Conservation (phyloP, 371 early-diverging fungal species). For the Chytridiales sp. region DNA sequence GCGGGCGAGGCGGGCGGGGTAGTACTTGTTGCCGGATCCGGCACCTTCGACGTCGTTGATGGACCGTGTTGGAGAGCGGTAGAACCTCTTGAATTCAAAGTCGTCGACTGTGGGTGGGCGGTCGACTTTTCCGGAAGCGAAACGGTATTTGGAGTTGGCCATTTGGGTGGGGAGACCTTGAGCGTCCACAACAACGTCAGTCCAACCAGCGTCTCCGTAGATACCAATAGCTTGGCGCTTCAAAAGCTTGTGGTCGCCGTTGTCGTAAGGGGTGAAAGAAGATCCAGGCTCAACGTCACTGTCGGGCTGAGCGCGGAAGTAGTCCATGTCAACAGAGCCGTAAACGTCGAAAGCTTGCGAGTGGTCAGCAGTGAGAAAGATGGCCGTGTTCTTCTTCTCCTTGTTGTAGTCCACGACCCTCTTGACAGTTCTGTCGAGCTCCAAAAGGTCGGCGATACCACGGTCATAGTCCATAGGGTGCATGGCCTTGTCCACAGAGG, state of each 20-base stretch:
- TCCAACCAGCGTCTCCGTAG: constrained; percentile 67
- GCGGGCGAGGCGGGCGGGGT: constrained; percentile 9
- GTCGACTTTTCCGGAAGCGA: constrained; percentile 66
- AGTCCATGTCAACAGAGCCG: constrained; percentile 62
- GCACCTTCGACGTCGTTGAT: too few relatives aligned
- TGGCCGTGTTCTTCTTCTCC: constrained; percentile 54
- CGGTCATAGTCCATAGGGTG: constrained; percentile 73
- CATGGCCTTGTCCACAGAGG: constrained; percentile 70
- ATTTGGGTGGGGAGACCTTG: constrained; percentile 70
- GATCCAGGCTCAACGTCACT: constrained; percentile 26
- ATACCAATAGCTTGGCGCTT: constrained; percentile 65
- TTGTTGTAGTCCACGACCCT: constrained; percentile 44
- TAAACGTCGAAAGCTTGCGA: constrained; percentile 71
- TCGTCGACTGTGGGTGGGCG: constrained; percentile 58
- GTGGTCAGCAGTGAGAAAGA: constrained; percentile 73
- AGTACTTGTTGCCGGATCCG: too few relatives aligned
- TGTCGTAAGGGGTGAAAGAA: constrained; percentile 22
- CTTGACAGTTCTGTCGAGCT: constrained; percentile 67
- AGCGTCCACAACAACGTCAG: constrained; percentile 57
- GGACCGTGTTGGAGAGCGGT: constrained; percentile 7
- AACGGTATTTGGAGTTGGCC: constrained; percentile 52
- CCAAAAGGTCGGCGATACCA: constrained; percentile 67
- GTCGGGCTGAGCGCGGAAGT: constrained; percentile 29
- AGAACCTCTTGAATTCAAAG: constrained; percentile 52
- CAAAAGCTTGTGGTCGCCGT: constrained; percentile 30